Evolutionary conservation across 495 filamentous ascomycete species (phyloP), one percentile per base, ranked within the genome.

Genomic region (Neurospora intermedia): DNA sequence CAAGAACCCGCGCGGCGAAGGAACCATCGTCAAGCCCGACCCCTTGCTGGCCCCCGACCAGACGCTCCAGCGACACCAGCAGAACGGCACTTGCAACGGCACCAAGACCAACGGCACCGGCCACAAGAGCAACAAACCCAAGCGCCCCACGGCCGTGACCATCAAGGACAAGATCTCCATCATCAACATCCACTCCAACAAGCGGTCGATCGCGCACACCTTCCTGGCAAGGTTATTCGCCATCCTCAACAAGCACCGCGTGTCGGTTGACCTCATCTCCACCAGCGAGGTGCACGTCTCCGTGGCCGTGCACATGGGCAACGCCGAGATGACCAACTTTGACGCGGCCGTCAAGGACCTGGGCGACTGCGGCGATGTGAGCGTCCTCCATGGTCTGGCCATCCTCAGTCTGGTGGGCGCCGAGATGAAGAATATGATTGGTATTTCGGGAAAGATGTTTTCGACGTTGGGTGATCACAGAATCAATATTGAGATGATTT

Each of bases 401-500:
- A 99, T 99, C 76, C 85, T 99, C 23, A 94, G 91, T 73, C 81
- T 99, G 46, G 94, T 99, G 0, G 96, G 96, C 15, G 91, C 90
- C 69, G 94, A 98, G 81, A 92, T 99, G 92, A 96, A 96, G 84
- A 93, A 94, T 76, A 94, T 97, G 90, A 84, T 93, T 62, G 96
- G 96, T 43, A 91, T 98, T 74, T 92, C 92, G 4, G 96, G 96
- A 10, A 88, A 86, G 70, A 96, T 97, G 91, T 97, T 97, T 80
- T 89, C 91, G 20, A 94, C 94, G 4, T 85, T 99, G 35, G 96
- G 94, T 38, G 92, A 97, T 75, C 88, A 92, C 79, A 89, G 90
- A 75, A 89, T 98, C 73, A 98, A 98, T 81, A 94, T 97, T 76
- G 94, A 98, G 83, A 97, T 98, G 94, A 98, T 98, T 73, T 95